These are phyloP conservation scores for Trametes gibbosa DNA, from an alignment of 768 basidiomycete species.

Conservation along the genomic window DNA sequence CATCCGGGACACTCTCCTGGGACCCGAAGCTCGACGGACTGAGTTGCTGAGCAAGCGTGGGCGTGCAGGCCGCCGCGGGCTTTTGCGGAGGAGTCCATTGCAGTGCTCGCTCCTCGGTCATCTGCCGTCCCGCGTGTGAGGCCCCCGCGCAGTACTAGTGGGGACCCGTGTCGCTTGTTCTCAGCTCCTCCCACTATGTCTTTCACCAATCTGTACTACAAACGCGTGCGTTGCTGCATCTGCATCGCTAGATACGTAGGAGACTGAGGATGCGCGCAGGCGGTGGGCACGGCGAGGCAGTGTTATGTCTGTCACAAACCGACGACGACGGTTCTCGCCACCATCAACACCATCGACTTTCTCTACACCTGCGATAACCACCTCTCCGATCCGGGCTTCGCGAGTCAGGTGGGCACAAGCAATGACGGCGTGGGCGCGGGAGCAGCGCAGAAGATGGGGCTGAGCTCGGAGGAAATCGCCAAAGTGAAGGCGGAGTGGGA, in stretches of 20 bases:
- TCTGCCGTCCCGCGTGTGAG: background rate
- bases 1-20: constrained; percentile 3
- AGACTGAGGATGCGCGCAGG: constrained; percentile 41
- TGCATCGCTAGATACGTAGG: background rate
- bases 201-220: constrained; percentile 85
- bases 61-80: constrained; percentile 12
- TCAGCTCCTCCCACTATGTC: constrained; percentile 44
- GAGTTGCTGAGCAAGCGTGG: constrained; percentile 13
- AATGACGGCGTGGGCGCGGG: constrained; percentile 29
- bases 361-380: constrained; percentile 83
- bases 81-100: constrained; percentile 7
- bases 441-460: constrained; percentile 37
- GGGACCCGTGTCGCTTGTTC: constrained; percentile 4
- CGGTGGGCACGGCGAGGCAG: constrained; percentile 71
- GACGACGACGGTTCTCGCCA: constrained; percentile 82
- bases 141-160: too few species aligned
- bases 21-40: constrained; percentile 13
- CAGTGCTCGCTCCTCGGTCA: constrained; percentile 1
- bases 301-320: constrained; percentile 81
- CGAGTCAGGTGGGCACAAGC: constrained; percentile 44
- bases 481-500: constrained; percentile 81
- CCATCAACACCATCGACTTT: constrained; percentile 80
- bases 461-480: constrained; percentile 69
- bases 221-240: constrained; percentile 56
- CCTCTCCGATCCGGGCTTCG: constrained; percentile 77